These are phyloP conservation scores for Phoma herbarum DNA, from an alignment of 2,329 filamentous ascomycete genomes.

Conservation along the genomic window DNA sequence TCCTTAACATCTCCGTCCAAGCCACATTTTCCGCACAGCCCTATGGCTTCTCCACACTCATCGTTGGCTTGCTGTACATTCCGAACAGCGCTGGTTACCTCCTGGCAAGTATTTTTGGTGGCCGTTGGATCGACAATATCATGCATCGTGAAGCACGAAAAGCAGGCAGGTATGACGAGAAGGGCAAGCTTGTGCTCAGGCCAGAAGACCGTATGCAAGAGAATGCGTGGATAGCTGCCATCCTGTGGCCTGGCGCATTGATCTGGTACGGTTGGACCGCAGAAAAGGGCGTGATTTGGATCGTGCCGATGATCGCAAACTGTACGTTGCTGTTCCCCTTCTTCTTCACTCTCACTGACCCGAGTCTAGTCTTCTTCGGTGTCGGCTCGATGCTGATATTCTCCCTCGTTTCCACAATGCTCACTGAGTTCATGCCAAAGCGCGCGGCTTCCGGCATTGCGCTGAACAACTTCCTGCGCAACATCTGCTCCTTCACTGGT, in stretches of 20 bases:
- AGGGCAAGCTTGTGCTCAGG: conserved; percentile 46
- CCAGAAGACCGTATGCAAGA: conserved; percentile 54
- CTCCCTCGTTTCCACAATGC: conserved; percentile 50
- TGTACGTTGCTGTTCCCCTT: conserved; percentile 17
- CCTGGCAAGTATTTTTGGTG: conserved; percentile 47
- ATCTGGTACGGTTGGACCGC: conserved; percentile 52
- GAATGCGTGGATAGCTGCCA: conserved; percentile 51
- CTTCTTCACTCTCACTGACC: background rate
- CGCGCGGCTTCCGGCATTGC: conserved; percentile 49
- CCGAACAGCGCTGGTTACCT: conserved; percentile 50
- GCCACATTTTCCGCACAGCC: conserved; percentile 45
- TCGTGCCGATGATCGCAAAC: conserved; percentile 50
- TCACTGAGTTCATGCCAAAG: conserved; percentile 53
- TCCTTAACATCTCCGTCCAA: conserved; percentile 53
- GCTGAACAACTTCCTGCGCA: conserved; percentile 53
- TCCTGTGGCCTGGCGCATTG: conserved; percentile 48
- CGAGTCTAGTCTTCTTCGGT: conserved; percentile 48
- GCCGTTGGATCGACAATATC: conserved; percentile 53
- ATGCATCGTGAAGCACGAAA: conserved; percentile 52
- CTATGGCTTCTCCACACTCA: conserved; percentile 49
- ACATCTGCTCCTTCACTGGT: conserved; percentile 50
- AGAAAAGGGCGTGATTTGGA: conserved; percentile 44
- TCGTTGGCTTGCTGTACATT: conserved; percentile 52
- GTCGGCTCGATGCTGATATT: conserved; percentile 53
- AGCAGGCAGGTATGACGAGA: conserved; percentile 48